Conservation (phyloP, 768 basidiomycete genomes). For the Hemileccinum rubropunctum region DNA sequence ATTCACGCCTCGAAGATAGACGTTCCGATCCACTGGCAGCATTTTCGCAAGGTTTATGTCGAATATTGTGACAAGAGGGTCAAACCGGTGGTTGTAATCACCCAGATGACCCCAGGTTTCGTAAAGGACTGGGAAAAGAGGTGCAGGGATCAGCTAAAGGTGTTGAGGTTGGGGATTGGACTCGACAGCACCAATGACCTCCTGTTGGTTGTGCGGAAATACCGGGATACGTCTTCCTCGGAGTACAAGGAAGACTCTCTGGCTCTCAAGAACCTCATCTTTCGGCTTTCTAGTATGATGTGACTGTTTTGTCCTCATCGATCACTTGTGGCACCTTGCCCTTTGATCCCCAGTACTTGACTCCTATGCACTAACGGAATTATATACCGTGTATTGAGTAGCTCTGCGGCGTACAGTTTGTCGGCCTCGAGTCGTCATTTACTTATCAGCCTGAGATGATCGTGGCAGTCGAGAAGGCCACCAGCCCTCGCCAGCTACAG, state of each 20-base stretch:
- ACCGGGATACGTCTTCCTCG: constrained; percentile 9
- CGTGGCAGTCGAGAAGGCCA: background rate
- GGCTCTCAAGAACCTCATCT: constrained; percentile 17
- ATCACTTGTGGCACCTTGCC: background rate
- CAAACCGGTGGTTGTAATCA: constrained; percentile 25
- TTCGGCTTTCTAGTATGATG: constrained; percentile 9
- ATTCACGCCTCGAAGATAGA: constrained; percentile 30
- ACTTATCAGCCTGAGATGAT: background rate
- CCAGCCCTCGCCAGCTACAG: background rate
- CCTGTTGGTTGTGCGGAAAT: constrained; percentile 17
- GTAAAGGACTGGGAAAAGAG: constrained; percentile 17
- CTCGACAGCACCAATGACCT: background rate
- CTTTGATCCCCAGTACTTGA: background rate
- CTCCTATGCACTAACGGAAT: background rate
- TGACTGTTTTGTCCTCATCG: background rate
- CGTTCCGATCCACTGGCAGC: constrained; percentile 23
- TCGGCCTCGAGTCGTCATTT: background rate
- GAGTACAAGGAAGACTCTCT: constrained; percentile 20
- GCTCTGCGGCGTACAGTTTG: background rate
- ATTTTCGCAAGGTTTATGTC: constrained; percentile 26
- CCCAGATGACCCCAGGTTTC: constrained; percentile 20
- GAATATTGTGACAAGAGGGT: constrained; percentile 24
- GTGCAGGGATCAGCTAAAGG: constrained; percentile 16
- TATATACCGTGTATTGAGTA: background rate
- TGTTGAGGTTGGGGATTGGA: constrained; percentile 8